Percentiles rank a stretch among this genome's conserved stretches.
Evolutionary conservation across 805 yeast genomes (phyloP).

Genomic region (Spathaspora girioi): DNA sequence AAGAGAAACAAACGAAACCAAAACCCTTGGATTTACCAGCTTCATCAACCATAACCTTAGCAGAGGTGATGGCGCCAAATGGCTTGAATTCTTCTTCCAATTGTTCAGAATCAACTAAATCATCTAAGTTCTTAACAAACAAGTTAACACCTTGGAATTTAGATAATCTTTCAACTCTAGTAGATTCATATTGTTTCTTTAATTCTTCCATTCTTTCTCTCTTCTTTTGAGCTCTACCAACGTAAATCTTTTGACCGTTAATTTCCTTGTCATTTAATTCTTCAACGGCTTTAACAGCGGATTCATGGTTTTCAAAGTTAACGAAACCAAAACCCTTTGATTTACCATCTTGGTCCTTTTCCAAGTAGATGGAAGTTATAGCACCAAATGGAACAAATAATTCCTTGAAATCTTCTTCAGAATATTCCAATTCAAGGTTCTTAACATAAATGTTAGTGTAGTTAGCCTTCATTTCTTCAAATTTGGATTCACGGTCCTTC

Average conservation of each 20-base stretch:
- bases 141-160: conserved; percentile 98
- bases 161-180: conserved; percentile 84
- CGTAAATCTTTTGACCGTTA: conserved; percentile 83
- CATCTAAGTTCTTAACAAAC: conserved; percentile 95
- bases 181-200: conserved; percentile 89
- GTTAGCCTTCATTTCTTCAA: conserved; percentile 85
- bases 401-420: conserved; percentile 67
- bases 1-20: conserved; percentile 96
- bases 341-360: conserved; percentile 80
- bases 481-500: conserved; percentile 91
- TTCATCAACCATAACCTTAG: conserved; percentile 94
- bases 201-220: conserved; percentile 95
- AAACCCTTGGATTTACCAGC: conserved; percentile 95
- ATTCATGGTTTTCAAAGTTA: conserved; percentile 82
- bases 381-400: conserved; percentile 72
- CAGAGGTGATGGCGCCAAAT: conserved; percentile 93
- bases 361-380: conserved; percentile 79
- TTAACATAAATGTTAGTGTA: conserved; percentile 95
- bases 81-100: conserved; percentile 89
- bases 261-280: conserved; percentile 84
- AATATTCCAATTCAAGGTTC: conserved; percentile 72
- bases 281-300: conserved; percentile 89
- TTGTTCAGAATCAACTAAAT: conserved; percentile 84
- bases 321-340: conserved; percentile 95
- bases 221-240: conserved; percentile 99